Conservation (phyloP, 2,329 filamentous ascomycete species). For the Colletotrichum plurivorum region DNA sequence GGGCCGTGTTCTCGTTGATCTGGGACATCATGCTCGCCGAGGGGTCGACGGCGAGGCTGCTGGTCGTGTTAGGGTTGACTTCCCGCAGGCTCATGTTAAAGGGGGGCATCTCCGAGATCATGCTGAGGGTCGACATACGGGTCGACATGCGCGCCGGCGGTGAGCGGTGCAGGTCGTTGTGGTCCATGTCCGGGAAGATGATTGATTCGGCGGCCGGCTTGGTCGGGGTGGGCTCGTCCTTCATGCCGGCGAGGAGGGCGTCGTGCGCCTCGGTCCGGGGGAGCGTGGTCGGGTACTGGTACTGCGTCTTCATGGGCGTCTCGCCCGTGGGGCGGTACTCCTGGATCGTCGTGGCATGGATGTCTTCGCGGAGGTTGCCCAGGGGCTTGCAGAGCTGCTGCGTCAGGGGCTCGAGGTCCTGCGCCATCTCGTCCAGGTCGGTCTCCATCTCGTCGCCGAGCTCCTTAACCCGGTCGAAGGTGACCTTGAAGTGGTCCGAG, state of each 20-base stretch:
- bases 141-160: constrained; percentile 35
- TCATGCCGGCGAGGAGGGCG: constrained; percentile 58
- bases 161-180: constrained; percentile 26
- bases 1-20: constrained; percentile 59
- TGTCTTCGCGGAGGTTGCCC: constrained; percentile 76
- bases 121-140: constrained; percentile 38
- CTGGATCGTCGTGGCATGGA: constrained; percentile 74
- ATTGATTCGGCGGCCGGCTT: constrained; percentile 41
- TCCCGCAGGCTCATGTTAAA: constrained; percentile 66
- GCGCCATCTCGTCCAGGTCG: constrained; percentile 70
- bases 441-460: constrained; percentile 78
- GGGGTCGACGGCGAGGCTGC: constrained; percentile 63
- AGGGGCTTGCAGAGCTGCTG: constrained; percentile 78
- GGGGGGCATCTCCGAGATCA: constrained; percentile 43
- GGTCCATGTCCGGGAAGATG: constrained; percentile 59
- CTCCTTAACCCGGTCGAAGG: constrained; percentile 76
- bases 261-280: constrained; percentile 77
- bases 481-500: constrained; percentile 77
- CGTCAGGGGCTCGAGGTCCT: constrained; percentile 73
- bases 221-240: constrained; percentile 50
- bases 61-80: constrained; percentile 59
- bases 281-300: constrained; percentile 83
- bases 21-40: constrained; percentile 56
- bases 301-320: constrained; percentile 86
- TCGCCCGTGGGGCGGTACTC: constrained; percentile 90